Base-by-base conservation (phyloP, 1,284 basidiomycete genomes). In the Wallemia ichthyophaga region DNA sequence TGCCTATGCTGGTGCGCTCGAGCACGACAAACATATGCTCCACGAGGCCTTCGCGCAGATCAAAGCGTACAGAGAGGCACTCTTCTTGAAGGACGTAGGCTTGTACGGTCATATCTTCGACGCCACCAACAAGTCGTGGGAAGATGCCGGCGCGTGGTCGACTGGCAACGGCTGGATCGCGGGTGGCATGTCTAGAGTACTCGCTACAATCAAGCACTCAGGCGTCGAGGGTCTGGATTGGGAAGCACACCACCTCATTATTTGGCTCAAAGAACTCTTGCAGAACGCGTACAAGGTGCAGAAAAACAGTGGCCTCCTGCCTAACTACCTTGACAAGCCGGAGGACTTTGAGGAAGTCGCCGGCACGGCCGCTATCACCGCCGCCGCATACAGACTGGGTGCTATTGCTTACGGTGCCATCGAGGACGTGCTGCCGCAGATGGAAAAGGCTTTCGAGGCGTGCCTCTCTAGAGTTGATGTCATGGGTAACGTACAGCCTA, bases 351-450 rank as follows among this genome's bases (percentile, higher is more conserved):
- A 78, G 65, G 87, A 92, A 64, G 76, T 80, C 0, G 71, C 84
- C 0, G 79, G 79, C 2, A 80, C 83, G 0, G 79, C 85, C 0
- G 74, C 92, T 31, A 71, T 91, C 59, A 83, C 85, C 0, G 75
- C 79, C 59, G 78, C 82, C 0, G 82, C 84, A 2, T 86, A 85
- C 69, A 76, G 81, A 5, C 71, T 81, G 57, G 76, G 78, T n/a
- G 59, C 64, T 7, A 66, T 73, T 60, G 69, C 67, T 15, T 48
- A 15, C n/a, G 37, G n/a, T 3, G 37, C 37, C 13, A 48, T 48
- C n/a, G 37, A 48, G n/a, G 37, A 48, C n/a, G 37, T 15, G 37
- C 37, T 48, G 9, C 13, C 9, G 13, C 37, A 48, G 5, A 48
- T 48, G 25, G 55, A 56, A 15, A 56, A 56, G 55, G 24, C 55